Evolutionary conservation across 805 yeast genomes (phyloP), one percentile per base, ranked within the genome.

Genomic region (Clavispora santaluciae): DNA sequence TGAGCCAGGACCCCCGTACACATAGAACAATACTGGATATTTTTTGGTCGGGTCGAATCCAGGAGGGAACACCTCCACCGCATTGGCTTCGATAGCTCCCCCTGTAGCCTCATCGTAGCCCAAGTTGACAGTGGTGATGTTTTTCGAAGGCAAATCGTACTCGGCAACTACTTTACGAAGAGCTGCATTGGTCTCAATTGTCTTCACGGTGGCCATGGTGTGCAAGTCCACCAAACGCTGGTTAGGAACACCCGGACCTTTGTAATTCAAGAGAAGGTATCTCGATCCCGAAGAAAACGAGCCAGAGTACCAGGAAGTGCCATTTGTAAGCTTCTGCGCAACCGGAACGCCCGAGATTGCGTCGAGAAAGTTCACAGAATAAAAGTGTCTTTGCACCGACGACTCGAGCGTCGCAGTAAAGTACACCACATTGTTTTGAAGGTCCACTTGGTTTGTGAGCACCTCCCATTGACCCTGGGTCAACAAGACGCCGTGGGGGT

Each of bases 1-100:
- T 5, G 95, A 85, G 25, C 89, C 93, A 7, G 99, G 99, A 0
- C 99, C 99, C 17, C 96, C 97, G 57, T 93, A 93, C 4, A 89
- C 89, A 57, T 75, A 89, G 59, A 93, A 91, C 43, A 93, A 70
- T 0, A 93, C 80, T 0, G 98, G 98, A 59, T 91, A 89, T 58
- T 81, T 72, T 53, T 72, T 67, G 7, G 63, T 53, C 10, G 71
- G 66, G 53, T 86, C 75, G 57, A 93, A 93, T 48, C 73, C 66
- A 33, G 81, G 73, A 1, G 98, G 98, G 33, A 81, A 66, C 5
- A 87, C 83, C 60, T 90, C 96, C 43, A 79, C 72, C 22, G 78
- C 76, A 61, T 90, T 86, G 12, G 77, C 85, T 4, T 59, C 49
- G 22, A 76, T 63, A 2, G 64, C 73, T 5, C 70, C 66, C 2